Base-by-base conservation (phyloP, 2,329 filamentous ascomycete genomes). In the Botrytis pseudocinerea region DNA sequence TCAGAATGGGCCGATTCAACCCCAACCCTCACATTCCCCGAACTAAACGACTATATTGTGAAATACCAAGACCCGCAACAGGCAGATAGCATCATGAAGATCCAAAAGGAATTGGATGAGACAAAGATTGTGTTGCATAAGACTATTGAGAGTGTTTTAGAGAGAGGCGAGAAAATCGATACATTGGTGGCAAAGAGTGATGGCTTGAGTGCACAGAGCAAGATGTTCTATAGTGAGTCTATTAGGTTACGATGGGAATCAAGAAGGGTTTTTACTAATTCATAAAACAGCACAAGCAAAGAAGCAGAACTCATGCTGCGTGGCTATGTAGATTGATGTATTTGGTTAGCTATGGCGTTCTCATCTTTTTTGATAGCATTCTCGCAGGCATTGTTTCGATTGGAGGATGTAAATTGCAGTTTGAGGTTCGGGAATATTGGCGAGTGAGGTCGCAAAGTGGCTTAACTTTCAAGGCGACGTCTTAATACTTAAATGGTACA, bases 121-220 rank as follows among this genome's bases (percentile, higher is more conserved):
- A 98, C 95, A 75, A 98, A 98, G 88, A 95, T 97, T 81, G 92
- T 97, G 74, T 87, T 99, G 79, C 94, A 98, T 85, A 97, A 98
- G 89, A 98, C 96, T 62, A 98, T 97, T 79, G 92, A 97, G 85
- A 93, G 90, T 80, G 91, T 92, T 74, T 83, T 98, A 80, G 92
- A 98, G 86, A 89, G 96, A 75, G 96, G 95, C 60, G 95, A 98
- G 89, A 98, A 98, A 88, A 94, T 99, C 78, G 95, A 98, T 81
- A 93, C 92, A 79, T 84, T 99, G 78, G 95, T 98, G 63, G 91
- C 91, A 76, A 98, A 98, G 89, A 97, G 93, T 80, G 94, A 97
- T 79, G 93, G 91, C 20, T 84, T 99, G 80, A 97, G 93, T 83
- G 89, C 90, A 68, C 93, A 96, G 86, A 97, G 94, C 85, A 98